Evolutionary conservation across 2,329 filamentous ascomycete species (phyloP).

Genomic region (Epichloe elymi): DNA sequence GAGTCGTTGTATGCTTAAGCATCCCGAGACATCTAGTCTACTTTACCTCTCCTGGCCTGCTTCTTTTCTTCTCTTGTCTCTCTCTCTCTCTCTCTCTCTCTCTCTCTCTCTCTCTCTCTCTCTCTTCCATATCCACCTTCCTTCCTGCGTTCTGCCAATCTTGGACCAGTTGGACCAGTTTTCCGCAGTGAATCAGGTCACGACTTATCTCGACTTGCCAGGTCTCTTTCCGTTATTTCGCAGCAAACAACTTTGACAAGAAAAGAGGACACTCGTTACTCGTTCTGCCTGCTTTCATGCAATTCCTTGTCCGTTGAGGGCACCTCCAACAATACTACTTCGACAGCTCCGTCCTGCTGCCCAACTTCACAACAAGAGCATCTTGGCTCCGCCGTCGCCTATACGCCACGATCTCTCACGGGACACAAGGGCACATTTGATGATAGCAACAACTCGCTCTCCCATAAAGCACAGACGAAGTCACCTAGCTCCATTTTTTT

Average conservation of each 20-base stretch:
- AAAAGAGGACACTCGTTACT: neutral
- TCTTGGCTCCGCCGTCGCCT: neutral
- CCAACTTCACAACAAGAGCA: neutral
- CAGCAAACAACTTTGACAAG: neutral
- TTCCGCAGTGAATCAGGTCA: neutral
- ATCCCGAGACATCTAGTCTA: conserved; percentile 16
- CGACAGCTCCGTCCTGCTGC: neutral
- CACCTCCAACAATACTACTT: neutral
- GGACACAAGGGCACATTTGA: neutral
- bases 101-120: neutral
- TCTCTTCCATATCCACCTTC: neutral
- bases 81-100: too few species aligned
- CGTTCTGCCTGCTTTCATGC: neutral
- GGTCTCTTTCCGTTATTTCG: neutral
- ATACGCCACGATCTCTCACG: neutral
- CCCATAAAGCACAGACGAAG: neutral
- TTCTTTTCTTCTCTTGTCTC: conserved; percentile 3
- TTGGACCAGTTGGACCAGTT: neutral
- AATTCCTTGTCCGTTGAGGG: neutral
- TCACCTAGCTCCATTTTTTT: neutral
- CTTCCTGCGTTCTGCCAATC: neutral
- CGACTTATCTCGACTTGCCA: neutral
- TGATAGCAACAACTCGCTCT: neutral
- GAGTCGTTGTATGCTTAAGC: conserved; percentile 13
- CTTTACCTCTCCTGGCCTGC: conserved; percentile 1